A percentile compares a stretch with the other conserved stretches of the same genome.
These are phyloP conservation scores for Pleurotus salmoneostramineus DNA, from an alignment of 768 basidiomycete genomes.

Conservation along the genomic window DNA sequence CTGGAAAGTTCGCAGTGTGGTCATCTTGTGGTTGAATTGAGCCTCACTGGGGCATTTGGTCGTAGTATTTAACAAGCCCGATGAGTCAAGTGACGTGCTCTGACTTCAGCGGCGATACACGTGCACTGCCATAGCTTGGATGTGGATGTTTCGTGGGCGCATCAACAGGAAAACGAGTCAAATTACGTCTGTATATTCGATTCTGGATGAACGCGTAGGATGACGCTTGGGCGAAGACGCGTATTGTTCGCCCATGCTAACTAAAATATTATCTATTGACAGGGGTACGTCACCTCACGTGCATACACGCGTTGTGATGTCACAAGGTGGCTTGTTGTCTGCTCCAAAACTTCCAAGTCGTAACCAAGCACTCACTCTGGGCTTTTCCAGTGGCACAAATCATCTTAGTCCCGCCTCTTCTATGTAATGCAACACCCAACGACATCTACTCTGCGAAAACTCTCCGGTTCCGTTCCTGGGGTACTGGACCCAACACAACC, in stretches of 20 bases:
- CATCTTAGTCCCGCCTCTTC: neutral
- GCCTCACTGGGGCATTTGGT: constrained; percentile 18
- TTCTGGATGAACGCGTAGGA: neutral
- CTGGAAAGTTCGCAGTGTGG: constrained; percentile 61
- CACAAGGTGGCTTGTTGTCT: too few relatives aligned
- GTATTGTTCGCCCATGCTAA: too few relatives aligned
- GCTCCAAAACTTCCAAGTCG: too few relatives aligned
- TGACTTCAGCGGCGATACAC: constrained; percentile 1
- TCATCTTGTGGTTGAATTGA: constrained; percentile 28
- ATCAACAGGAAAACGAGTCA: too few relatives aligned
- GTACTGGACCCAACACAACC: constrained; percentile 61
- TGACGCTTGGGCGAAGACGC: too few relatives aligned
- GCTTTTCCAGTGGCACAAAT: neutral
- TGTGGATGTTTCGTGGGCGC: neutral
- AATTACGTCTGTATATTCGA: neutral
- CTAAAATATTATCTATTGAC: too few relatives aligned
- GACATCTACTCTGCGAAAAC: neutral
- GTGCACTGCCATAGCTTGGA: neutral
- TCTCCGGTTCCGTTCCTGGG: constrained; percentile 51
- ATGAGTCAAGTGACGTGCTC: constrained; percentile 5
- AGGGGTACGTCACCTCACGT: too few relatives aligned
- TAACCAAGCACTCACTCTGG: neutral
- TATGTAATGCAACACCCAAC: neutral
- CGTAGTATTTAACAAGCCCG: neutral
- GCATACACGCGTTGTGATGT: too few relatives aligned